A percentile compares a stretch with the other conserved stretches of the same genome.
Conservation (phyloP, 2,329 filamentous ascomycete species). For the Claviceps quebecensis region DNA sequence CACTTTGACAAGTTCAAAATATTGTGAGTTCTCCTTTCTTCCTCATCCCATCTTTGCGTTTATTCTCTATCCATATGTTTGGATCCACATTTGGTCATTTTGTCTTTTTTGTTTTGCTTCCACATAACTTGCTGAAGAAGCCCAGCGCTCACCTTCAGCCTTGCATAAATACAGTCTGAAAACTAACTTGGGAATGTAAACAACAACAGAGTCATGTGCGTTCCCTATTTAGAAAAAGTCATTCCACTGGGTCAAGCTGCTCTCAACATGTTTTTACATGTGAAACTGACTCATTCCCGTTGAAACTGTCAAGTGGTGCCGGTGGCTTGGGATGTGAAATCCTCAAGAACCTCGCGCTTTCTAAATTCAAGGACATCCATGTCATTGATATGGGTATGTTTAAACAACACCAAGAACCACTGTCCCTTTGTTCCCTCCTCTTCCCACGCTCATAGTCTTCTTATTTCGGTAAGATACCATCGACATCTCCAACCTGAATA, state of each 20-base stretch:
- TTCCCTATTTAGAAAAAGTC: conserved; percentile 6
- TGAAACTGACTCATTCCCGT: not conserved
- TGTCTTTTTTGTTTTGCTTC: not conserved
- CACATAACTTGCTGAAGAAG: not conserved
- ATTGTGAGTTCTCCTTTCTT: conserved; percentile 37
- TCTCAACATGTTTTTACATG: not conserved
- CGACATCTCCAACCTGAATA: conserved; percentile 94
- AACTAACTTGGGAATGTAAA: not conserved
- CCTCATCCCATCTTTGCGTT: too few species aligned
- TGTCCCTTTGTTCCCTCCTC: not conserved
- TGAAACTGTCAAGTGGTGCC: conserved; percentile 52
- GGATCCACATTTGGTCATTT: not conserved
- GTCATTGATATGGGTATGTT: conserved; percentile 93
- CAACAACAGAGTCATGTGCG: conserved; percentile 35
- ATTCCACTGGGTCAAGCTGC: too few species aligned
- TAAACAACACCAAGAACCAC: not conserved
- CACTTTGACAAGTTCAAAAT: conserved; percentile 60
- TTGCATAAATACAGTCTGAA: not conserved
- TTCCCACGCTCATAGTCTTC: not conserved
- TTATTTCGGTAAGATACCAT: conserved; percentile 60
- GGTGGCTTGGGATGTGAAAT: conserved; percentile 94
- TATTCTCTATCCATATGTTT: too few species aligned
- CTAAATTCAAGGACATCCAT: conserved; percentile 92
- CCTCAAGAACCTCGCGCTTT: conserved; percentile 86
- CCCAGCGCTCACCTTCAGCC: too few species aligned